Conservation (phyloP, 2,329 filamentous ascomycete genomes). For the Verruconis gallopava region DNA sequence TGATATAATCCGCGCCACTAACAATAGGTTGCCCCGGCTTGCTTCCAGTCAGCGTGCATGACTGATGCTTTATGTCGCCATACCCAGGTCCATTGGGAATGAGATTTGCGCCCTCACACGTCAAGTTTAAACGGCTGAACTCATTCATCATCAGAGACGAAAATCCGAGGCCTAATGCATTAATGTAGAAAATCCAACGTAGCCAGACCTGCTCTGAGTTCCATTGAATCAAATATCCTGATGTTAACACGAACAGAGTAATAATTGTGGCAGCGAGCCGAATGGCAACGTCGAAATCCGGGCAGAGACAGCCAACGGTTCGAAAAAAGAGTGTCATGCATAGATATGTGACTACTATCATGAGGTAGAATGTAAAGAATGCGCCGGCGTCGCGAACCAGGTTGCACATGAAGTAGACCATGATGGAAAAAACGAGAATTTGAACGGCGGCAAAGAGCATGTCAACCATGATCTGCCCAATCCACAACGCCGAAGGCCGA, state of each 20-base stretch:
- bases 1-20: constrained; percentile 56
- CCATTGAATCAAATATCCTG: constrained; percentile 75
- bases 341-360: constrained; percentile 23
- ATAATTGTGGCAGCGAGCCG: constrained; percentile 67
- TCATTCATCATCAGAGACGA: constrained; percentile 77
- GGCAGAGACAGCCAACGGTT: constrained; percentile 59
- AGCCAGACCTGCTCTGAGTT: constrained; percentile 62
- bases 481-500: constrained; percentile 68
- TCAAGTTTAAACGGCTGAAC: constrained; percentile 55
- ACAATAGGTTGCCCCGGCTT: constrained; percentile 50
- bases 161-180: constrained; percentile 62
- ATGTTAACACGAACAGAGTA: constrained; percentile 68
- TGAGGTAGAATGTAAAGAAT: constrained; percentile 64
- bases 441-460: constrained; percentile 57
- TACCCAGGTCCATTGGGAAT: constrained; percentile 62
- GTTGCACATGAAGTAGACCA: constrained; percentile 69
- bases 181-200: constrained; percentile 69
- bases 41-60: constrained; percentile 68
- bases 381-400: constrained; percentile 56
- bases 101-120: constrained; percentile 53
- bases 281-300: constrained; percentile 75
- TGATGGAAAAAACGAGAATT: constrained; percentile 59
- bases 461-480: constrained; percentile 71
- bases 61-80: constrained; percentile 57
- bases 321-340: constrained; percentile 69